Conservation (phyloP, 768 basidiomycete species). For the Agrocybe praecox region DNA sequence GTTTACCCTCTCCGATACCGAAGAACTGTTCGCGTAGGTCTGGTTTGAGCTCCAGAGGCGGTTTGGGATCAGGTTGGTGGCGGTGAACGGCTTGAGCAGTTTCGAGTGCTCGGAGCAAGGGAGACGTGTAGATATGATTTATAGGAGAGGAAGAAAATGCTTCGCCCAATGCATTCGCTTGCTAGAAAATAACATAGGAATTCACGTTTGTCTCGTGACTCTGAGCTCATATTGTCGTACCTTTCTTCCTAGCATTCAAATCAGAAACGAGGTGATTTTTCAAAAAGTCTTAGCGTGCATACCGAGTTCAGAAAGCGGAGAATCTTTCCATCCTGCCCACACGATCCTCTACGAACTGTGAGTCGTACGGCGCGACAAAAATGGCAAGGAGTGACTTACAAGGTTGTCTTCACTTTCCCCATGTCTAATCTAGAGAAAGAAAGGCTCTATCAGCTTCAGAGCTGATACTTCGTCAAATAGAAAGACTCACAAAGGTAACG, state of each 20-base stretch:
- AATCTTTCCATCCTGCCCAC: conserved; percentile 82
- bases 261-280: not conserved
- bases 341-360: conserved; percentile 34
- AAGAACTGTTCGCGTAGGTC: conserved; percentile 73
- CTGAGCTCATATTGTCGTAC: not conserved
- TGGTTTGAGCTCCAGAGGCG: conserved; percentile 52
- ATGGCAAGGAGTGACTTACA: conserved; percentile 32
- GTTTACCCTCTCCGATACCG: conserved; percentile 69
- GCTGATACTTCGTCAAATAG: not conserved
- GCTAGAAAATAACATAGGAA: conserved; percentile 31
- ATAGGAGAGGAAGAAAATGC: conserved; percentile 51
- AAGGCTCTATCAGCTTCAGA: not conserved
- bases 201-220: not conserved
- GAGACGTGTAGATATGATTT: conserved; percentile 65
- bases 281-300: not conserved
- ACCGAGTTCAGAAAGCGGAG: conserved; percentile 75
- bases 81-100: conserved; percentile 61
- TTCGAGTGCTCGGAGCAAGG: conserved; percentile 62
- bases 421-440: conserved; percentile 20
- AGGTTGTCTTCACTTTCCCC: conserved; percentile 67
- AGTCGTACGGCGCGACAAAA: not conserved
- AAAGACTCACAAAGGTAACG: conserved; percentile 18
- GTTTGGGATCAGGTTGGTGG: conserved; percentile 53
- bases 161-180: conserved; percentile 63
- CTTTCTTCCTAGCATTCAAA: conserved; percentile 20